Evolutionary conservation across 2,329 filamentous ascomycete species (phyloP).

Genomic region (Fusarium sp.): DNA sequence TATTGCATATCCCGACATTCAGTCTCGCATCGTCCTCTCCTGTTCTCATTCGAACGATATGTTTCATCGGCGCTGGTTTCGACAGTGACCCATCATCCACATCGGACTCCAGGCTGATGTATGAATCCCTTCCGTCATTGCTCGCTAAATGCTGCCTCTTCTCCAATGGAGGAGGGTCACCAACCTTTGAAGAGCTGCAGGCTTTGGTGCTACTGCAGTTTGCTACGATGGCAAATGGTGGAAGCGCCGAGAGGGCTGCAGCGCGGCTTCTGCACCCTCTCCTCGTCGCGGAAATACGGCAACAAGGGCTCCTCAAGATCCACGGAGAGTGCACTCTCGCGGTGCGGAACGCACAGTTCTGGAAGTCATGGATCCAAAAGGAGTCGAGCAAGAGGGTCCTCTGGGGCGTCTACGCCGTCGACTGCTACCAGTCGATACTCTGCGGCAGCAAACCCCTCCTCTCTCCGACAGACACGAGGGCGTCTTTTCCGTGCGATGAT

Average conservation of each 20-base stretch:
- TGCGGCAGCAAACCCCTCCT: constrained; percentile 3
- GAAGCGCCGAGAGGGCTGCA: not conserved
- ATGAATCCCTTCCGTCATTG: not conserved
- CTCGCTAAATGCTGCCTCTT: not conserved
- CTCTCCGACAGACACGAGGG: constrained; percentile 7
- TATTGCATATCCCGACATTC: not conserved
- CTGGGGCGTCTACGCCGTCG: constrained; percentile 1
- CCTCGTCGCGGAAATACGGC: not conserved
- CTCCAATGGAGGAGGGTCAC: not conserved
- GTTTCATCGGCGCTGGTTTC: not conserved
- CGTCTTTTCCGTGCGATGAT: not conserved
- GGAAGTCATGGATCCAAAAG: constrained; percentile 1
- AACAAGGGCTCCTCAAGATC: not conserved
- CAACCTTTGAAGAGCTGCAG: not conserved
- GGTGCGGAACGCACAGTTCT: not conserved
- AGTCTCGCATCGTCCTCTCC: not conserved
- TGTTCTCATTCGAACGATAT: not conserved
- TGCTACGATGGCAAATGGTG: not conserved
- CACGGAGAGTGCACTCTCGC: not conserved
- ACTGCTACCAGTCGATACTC: constrained; percentile 5
- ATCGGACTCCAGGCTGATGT: not conserved
- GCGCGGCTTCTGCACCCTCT: not conserved
- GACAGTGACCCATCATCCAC: not conserved
- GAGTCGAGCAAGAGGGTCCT: not conserved
- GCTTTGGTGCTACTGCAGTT: not conserved